A percentile compares a stretch with the other conserved stretches of the same genome.
Evolutionary conservation across 31 red algal species (phyloP).

Genomic region (Asparagopsis taxiformis): DNA sequence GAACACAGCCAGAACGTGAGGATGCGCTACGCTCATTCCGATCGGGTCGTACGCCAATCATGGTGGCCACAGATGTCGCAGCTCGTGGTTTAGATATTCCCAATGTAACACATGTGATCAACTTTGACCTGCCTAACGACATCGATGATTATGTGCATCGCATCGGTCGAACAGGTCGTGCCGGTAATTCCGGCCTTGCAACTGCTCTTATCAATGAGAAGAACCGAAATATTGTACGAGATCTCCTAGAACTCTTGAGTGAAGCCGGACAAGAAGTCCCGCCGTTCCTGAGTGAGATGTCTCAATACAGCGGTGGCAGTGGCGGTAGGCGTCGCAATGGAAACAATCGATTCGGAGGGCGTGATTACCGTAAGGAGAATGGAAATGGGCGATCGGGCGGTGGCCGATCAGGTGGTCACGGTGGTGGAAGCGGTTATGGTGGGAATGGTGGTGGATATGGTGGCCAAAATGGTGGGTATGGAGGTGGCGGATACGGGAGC

Average conservation of each 20-base stretch:
- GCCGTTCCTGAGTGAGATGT: slow-evolving; percentile 87
- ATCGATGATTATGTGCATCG: too few relatives aligned
- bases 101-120: slow-evolving; percentile 98
- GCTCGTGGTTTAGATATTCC: too few relatives aligned
- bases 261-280: slow-evolving; percentile 98
- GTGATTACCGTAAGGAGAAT: slow-evolving; percentile 93
- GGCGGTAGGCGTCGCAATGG: slow-evolving; percentile 67
- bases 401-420: slow-evolving; percentile 21
- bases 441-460: slow-evolving; percentile 31
- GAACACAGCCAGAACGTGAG: slow-evolving; percentile 86
- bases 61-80: too few relatives aligned
- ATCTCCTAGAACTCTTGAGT: slow-evolving; percentile 81
- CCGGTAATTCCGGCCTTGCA: slow-evolving; percentile 94
- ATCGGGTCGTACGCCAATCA: slow-evolving; percentile 81
- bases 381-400: too few relatives aligned
- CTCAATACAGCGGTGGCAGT: slow-evolving; percentile 29
- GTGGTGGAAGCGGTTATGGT: slow-evolving; percentile 39
- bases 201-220: slow-evolving; percentile 96
- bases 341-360: slow-evolving; percentile 81
- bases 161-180: slow-evolving; percentile 99
- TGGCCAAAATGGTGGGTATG: slow-evolving; percentile 20
- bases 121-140: slow-evolving; percentile 99
- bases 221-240: slow-evolving; percentile 89
- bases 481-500: slow-evolving; percentile 27
- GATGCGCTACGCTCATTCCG: slow-evolving; percentile 92